Conservation (phyloP, 345 rosid genomes). For the Salix udensis region DNA sequence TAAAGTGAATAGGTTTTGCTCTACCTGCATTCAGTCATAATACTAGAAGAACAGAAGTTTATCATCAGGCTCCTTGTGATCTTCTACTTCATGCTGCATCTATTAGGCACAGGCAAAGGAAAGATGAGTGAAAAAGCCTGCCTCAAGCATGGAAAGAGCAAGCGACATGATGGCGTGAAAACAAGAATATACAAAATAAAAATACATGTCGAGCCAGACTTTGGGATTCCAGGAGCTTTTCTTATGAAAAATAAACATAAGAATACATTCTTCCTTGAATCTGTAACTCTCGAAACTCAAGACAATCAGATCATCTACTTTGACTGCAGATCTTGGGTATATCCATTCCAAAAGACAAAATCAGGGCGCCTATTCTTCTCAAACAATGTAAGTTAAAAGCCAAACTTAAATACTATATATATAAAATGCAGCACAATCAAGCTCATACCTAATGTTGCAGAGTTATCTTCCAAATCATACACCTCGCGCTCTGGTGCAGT, state of each 20-base stretch:
- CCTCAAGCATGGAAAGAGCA: slow-evolving; percentile 36
- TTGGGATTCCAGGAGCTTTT: slow-evolving; percentile 56
- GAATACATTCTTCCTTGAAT: slow-evolving; percentile 50
- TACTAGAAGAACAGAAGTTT: too few relatives aligned
- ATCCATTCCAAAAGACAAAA: slow-evolving; percentile 40
- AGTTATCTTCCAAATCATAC: slow-evolving; percentile 48
- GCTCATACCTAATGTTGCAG: slow-evolving; percentile 21
- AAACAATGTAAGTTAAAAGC: slow-evolving; percentile 30
- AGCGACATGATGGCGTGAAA: slow-evolving; percentile 25
- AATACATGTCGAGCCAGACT: slow-evolving; percentile 31
- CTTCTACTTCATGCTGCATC: not conserved
- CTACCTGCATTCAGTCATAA: too few relatives aligned
- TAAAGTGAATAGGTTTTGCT: not conserved
- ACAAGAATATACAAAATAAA: slow-evolving; percentile 30
- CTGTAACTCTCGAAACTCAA: slow-evolving; percentile 27
- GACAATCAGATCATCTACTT: slow-evolving; percentile 31
- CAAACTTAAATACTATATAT: not conserved
- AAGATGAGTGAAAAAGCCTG: slow-evolving; percentile 38
- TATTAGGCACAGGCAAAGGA: slow-evolving; percentile 40
- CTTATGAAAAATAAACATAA: slow-evolving; percentile 36
- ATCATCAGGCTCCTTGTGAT: slow-evolving; percentile 1
- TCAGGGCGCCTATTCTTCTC: slow-evolving; percentile 49
- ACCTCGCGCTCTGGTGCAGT: slow-evolving; percentile 35
- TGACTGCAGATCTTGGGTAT: slow-evolving; percentile 57
- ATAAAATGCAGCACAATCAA: not conserved